Conservation (phyloP, 1,284 basidiomycete species). For the Apiotrichum domesticum region DNA sequence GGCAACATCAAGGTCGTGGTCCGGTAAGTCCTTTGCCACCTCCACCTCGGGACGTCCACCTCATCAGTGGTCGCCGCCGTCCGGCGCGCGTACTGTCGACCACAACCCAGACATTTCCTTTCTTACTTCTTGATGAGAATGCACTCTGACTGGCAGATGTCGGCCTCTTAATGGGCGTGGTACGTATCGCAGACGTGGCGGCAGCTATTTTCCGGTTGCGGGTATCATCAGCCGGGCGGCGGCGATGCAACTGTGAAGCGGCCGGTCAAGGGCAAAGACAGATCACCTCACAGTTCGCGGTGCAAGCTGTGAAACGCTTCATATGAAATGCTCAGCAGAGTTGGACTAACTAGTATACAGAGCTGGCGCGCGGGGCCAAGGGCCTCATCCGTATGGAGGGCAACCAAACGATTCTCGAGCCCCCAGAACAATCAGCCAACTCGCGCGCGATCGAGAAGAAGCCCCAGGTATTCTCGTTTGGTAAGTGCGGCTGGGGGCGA, state of each 20-base stretch:
- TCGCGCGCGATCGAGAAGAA: conserved; percentile 75
- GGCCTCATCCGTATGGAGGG: conserved; percentile 87
- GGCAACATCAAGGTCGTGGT: conserved; percentile 88
- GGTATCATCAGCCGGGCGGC: no score
- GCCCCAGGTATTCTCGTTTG: conserved; percentile 78
- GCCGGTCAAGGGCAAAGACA: no score
- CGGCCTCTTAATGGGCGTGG: conserved; percentile 88
- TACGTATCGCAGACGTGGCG: conserved; percentile 45
- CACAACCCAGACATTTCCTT: not conserved
- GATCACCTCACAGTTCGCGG: no score
- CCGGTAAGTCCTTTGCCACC: conserved; percentile 34
- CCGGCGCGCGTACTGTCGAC: no score
- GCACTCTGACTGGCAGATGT: conserved; percentile 55
- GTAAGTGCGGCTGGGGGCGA: conserved; percentile 17
- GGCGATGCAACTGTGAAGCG: no score
- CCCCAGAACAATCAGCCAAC: conserved; percentile 56
- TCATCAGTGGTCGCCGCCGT: no score
- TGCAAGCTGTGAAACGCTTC: no score
- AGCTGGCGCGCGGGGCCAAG: conserved; percentile 84
- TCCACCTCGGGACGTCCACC: not conserved
- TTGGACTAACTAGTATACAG: conserved; percentile 49
- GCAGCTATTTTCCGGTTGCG: no score
- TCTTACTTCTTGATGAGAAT: conserved; percentile 9
- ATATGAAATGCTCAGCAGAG: no score
- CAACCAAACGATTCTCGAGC: conserved; percentile 81